phyloP scores from a whole-genome alignment of 371 early-diverging fungal species.

The Rhizopus arrhizus region DNA sequence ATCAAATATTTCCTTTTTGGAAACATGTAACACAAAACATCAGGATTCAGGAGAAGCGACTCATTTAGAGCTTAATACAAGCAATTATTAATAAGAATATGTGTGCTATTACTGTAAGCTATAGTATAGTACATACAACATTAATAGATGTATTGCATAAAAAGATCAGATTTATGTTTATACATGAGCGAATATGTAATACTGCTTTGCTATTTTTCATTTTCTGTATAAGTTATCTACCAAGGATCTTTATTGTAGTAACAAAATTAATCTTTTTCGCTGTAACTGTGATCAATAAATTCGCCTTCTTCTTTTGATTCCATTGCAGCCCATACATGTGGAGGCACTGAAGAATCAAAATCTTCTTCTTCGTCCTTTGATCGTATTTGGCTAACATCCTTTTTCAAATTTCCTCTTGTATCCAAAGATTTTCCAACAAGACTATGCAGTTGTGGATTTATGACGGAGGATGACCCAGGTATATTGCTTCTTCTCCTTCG shows the following conservation, averaged over 20 bases:
- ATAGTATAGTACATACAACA: too few relatives aligned
- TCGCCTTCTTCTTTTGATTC: conserved; percentile 5
- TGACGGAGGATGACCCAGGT: conserved; percentile 7
- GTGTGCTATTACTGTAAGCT: too few relatives aligned
- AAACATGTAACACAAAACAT: too few relatives aligned
- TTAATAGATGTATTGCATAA: too few relatives aligned
- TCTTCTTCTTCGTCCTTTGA: conserved; percentile 22
- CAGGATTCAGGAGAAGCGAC: too few relatives aligned
- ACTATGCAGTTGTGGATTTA: conserved; percentile 26
- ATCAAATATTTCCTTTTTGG: not conserved
- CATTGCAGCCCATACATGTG: conserved; percentile 28
- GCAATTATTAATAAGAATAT: too few relatives aligned
- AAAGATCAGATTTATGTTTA: too few relatives aligned
- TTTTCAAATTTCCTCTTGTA: conserved; percentile 24
- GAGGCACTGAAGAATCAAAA: conserved; percentile 18
- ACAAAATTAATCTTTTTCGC: not conserved
- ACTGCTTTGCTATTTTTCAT: conserved; percentile 23
- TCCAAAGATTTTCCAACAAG: conserved; percentile 30
- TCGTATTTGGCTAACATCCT: conserved; percentile 13
- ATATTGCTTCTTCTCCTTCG: conserved; percentile 17
- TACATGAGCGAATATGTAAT: conserved; percentile 17
- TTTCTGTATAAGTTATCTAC: not conserved
- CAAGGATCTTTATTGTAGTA: too few relatives aligned
- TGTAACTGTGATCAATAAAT: not conserved
- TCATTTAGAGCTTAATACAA: too few relatives aligned